Base-by-base conservation (phyloP, 2,329 filamentous ascomycete genomes). In the Stagonosporopsis tanaceti region DNA sequence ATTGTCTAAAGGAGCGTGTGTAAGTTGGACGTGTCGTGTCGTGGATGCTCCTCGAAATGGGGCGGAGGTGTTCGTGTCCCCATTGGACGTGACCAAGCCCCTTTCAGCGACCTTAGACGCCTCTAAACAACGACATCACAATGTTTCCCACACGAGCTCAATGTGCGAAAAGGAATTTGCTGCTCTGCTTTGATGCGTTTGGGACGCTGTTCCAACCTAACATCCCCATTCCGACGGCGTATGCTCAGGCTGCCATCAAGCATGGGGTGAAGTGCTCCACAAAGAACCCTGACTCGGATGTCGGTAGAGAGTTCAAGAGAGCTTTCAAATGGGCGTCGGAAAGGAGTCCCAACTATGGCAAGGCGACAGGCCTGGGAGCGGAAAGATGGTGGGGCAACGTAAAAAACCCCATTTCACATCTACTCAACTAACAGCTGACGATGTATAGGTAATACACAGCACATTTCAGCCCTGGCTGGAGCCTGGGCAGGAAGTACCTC, bases 141-240 rank as follows among this genome's bases (percentile, higher is more conserved):
- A 57, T 57, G 54, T 50, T 53, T 39, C 50, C 54, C 27, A 53
- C 54, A 48, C 32, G 46, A 47, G 56, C 37, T 9, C 56, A 25
- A 17, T 41, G n/a, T 38, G 38, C 53, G 27, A 71, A 65, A 50
- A 73, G 63, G 50, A 84, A 85, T 58, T 77, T 89, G 2, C 73
- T 89, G 0, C 71, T 89, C 1, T 86, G 84, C 58, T 84, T 89
- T 50, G 87, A 89, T 69, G 87, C 86, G 4, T 89, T 88, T 63
- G 85, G 84, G n/a, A 89, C 87, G 0, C 76, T 89, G 2, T 88
- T 87, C 72, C 76, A 72, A 11, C 85, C 86, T 0, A 81, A 76
- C 46, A 65, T 67, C 9, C 75, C 84, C 1, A 80, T 89, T 7
- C 76, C 79, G 5, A 69, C 77, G 50, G 84, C 87, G 63, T 89